These are phyloP conservation scores for Aotearoamyces nothofagi DNA, from an alignment of 2,329 filamentous ascomycete genomes.

Conservation along the genomic window DNA sequence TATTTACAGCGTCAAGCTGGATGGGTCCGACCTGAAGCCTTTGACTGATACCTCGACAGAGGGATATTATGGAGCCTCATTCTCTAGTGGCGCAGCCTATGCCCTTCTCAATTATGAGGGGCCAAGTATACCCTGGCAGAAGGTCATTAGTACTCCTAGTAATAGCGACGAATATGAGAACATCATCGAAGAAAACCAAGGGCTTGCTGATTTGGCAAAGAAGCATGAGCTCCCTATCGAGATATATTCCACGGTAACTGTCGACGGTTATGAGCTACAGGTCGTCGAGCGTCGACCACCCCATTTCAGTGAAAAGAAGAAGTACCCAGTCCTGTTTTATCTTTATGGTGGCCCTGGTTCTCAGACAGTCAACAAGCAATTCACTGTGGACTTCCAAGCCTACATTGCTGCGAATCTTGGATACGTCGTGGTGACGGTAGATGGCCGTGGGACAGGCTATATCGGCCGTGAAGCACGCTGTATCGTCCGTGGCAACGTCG, in stretches of 20 bases:
- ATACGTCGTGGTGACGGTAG: conserved; percentile 89
- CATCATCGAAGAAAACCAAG: conserved; percentile 63
- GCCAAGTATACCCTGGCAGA: conserved; percentile 80
- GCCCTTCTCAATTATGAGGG: conserved; percentile 74
- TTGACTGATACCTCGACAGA: conserved; percentile 60
- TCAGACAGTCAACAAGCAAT: conserved; percentile 69
- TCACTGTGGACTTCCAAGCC: conserved; percentile 76
- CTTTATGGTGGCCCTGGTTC: conserved; percentile 93
- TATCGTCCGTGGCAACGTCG: conserved; percentile 68
- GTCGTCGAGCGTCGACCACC: conserved; percentile 77
- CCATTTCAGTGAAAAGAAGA: conserved; percentile 69
- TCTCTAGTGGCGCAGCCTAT: conserved; percentile 71
- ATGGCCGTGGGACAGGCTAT: conserved; percentile 84
- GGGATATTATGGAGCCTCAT: conserved; percentile 70
- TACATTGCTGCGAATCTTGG: conserved; percentile 76
- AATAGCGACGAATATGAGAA: conserved; percentile 49
- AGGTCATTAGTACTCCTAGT: conserved; percentile 70
- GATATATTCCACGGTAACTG: conserved; percentile 70
- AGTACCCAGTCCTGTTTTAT: conserved; percentile 89
- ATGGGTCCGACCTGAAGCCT: conserved; percentile 57
- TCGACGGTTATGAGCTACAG: conserved; percentile 61
- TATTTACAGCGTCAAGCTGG: conserved; percentile 75
- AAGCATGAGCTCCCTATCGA: conserved; percentile 71
- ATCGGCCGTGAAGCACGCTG: conserved; percentile 75
- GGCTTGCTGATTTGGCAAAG: conserved; percentile 51